Conservation (phyloP, 164 flowering plant genomes). For the Buxus sempervirens region DNA sequence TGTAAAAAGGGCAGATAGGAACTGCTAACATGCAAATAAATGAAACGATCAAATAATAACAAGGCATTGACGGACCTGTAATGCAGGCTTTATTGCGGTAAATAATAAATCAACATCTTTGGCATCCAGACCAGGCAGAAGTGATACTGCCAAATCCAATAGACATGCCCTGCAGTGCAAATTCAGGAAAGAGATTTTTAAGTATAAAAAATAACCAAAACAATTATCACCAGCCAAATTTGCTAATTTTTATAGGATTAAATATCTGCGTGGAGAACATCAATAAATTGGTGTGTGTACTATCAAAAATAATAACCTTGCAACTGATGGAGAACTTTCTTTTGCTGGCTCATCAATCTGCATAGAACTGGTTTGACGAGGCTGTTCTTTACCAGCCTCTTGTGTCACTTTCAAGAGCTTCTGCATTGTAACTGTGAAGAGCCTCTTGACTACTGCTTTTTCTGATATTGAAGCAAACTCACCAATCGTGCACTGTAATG, state of each 20-base stretch:
- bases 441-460: conserved; percentile 37
- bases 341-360: conserved; percentile 43
- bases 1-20: conserved; percentile 3
- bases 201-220: not conserved
- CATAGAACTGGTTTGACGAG: conserved; percentile 43
- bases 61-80: conserved; percentile 47
- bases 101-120: conserved; percentile 52
- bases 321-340: conserved; percentile 33
- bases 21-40: not conserved
- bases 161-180: conserved; percentile 58
- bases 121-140: conserved; percentile 70
- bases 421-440: conserved; percentile 52
- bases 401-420: conserved; percentile 58
- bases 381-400: conserved; percentile 38
- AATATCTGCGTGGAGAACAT: too few relatives aligned
- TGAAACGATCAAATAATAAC: not conserved
- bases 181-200: conserved; percentile 5
- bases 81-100: conserved; percentile 54
- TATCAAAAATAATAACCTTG: conserved; percentile 35
- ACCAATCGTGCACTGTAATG: conserved; percentile 61
- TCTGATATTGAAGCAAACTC: conserved; percentile 85
- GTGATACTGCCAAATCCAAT: conserved; percentile 72
- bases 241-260: too few relatives aligned
- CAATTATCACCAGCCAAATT: not conserved
- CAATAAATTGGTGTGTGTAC: not conserved